phyloP scores from a whole-genome alignment of 768 basidiomycete species.

The Collybia sordida region DNA sequence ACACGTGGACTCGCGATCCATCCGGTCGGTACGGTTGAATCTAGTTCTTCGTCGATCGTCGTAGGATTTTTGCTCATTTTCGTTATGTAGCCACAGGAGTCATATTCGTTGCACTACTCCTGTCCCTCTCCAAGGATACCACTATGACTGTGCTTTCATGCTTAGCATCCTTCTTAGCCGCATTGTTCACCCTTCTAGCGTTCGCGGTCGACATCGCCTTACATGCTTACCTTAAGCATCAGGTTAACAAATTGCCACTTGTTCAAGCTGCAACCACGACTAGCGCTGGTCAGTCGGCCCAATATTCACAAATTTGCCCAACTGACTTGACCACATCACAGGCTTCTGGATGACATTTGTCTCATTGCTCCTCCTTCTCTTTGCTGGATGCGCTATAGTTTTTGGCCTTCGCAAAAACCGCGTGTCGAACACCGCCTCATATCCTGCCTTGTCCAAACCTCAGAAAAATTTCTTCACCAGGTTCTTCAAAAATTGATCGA shows the following conservation, averaged over 20 bases:
- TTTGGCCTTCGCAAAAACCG: slow-evolving; percentile 62
- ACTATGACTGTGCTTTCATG: slow-evolving; percentile 63
- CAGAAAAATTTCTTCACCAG: slow-evolving; percentile 30
- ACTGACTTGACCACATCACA: slow-evolving; percentile 18
- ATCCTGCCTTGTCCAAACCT: slow-evolving; percentile 25
- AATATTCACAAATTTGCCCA: slow-evolving; percentile 4
- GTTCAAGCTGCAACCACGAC: slow-evolving; percentile 48
- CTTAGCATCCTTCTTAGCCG: slow-evolving; percentile 67
- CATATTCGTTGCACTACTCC: slow-evolving; percentile 61
- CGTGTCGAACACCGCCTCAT: slow-evolving; percentile 38
- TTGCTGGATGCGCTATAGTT: slow-evolving; percentile 71
- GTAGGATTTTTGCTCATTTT: background rate
- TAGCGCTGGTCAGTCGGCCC: slow-evolving; percentile 54
- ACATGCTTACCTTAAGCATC: slow-evolving; percentile 57
- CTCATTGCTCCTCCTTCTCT: slow-evolving; percentile 57
- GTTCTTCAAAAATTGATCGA: slow-evolving; percentile 35
- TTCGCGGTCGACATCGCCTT: slow-evolving; percentile 80
- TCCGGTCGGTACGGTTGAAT: slow-evolving; percentile 59
- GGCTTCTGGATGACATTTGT: slow-evolving; percentile 80
- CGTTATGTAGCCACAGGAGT: slow-evolving; percentile 44
- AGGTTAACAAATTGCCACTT: slow-evolving; percentile 49
- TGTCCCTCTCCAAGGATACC: slow-evolving; percentile 58
- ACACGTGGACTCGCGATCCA: slow-evolving; percentile 75
- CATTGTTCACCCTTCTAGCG: slow-evolving; percentile 64
- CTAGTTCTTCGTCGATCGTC: background rate